These are phyloP conservation scores for Rosellinia necatrix DNA, from an alignment of 2,329 filamentous ascomycete genomes.

Conservation along the genomic window DNA sequence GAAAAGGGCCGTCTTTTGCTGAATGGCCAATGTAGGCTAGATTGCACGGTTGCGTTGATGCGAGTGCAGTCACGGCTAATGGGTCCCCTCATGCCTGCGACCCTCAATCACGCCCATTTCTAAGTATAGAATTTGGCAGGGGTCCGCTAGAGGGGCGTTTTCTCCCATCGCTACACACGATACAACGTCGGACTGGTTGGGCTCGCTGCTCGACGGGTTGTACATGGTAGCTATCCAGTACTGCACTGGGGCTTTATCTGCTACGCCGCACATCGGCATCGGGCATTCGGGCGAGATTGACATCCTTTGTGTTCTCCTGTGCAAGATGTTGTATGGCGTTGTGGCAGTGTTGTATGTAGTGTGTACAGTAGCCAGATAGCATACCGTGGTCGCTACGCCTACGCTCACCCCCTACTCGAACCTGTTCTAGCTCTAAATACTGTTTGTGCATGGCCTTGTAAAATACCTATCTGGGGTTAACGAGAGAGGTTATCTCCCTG, in stretches of 20 bases:
- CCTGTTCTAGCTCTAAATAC: neutral
- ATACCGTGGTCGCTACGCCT: conserved; percentile 4
- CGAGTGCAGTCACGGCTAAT: conserved; percentile 10
- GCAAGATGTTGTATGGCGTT: neutral
- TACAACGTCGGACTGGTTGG: conserved; percentile 8
- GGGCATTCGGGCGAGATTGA: neutral
- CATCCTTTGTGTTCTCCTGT: neutral
- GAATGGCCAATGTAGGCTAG: conserved; percentile 15
- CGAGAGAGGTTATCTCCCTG: conserved; percentile 1
- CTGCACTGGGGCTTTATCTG: conserved; percentile 12
- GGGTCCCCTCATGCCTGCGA: conserved; percentile 13
- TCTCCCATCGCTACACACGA: conserved; percentile 4
- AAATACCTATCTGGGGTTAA: conserved; percentile 13
- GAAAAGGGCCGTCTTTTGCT: conserved; percentile 1
- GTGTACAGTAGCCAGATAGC: neutral
- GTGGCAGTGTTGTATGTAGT: conserved; percentile 12
- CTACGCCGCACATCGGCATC: conserved; percentile 23
- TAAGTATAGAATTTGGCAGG: conserved; percentile 24
- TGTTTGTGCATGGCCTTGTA: neutral
- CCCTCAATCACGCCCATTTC: conserved; percentile 11
- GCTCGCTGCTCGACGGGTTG: neutral
- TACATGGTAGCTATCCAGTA: too few species aligned
- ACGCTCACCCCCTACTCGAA: conserved; percentile 2
- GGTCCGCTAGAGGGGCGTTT: conserved; percentile 1
- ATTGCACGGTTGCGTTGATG: conserved; percentile 22